Evolutionary conservation across 2,329 filamentous ascomycete species (phyloP).

Genomic region (Fonsecaea erecta): DNA sequence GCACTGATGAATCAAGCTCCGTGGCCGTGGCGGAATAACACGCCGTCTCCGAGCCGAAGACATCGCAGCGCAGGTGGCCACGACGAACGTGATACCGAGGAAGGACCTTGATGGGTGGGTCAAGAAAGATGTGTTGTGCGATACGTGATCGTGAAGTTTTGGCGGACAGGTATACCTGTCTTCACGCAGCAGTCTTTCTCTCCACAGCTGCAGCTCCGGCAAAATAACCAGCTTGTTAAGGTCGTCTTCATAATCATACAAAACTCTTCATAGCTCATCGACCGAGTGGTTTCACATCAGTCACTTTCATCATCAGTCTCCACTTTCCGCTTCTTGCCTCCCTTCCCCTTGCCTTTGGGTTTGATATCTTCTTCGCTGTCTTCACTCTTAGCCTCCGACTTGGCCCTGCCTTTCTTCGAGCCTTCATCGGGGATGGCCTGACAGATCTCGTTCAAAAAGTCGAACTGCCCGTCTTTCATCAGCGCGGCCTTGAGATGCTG

Average conservation of each 20-base stretch:
- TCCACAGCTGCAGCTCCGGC: neutral
- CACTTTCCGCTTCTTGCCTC: slow-evolving; percentile 31
- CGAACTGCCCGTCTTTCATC: slow-evolving; percentile 85
- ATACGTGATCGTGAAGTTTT: neutral
- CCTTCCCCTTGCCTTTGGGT: slow-evolving; percentile 34
- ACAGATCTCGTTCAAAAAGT: slow-evolving; percentile 91
- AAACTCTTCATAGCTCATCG: neutral
- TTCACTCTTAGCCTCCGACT: slow-evolving; percentile 36
- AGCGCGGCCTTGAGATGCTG: slow-evolving; percentile 91
- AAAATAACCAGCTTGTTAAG: neutral
- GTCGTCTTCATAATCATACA: slow-evolving; percentile 15
- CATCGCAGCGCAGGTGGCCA: slow-evolving; percentile 13
- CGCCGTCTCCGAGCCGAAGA: slow-evolving; percentile 15
- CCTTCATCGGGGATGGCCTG: slow-evolving; percentile 72
- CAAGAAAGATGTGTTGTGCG: neutral
- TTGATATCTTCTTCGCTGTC: slow-evolving; percentile 34
- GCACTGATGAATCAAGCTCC: slow-evolving; percentile 34
- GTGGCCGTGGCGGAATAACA: slow-evolving; percentile 34
- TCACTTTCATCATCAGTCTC: slow-evolving; percentile 30
- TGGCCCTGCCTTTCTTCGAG: slow-evolving; percentile 34
- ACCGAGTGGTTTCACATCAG: slow-evolving; percentile 16
- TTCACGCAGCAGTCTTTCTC: neutral
- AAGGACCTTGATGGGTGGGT: neutral
- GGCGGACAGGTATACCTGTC: neutral
- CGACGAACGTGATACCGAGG: neutral